A percentile compares a stretch with the other conserved stretches of the same genome.
Conservation (phyloP, 2,329 filamentous ascomycete species). For the Phoma sp. region DNA sequence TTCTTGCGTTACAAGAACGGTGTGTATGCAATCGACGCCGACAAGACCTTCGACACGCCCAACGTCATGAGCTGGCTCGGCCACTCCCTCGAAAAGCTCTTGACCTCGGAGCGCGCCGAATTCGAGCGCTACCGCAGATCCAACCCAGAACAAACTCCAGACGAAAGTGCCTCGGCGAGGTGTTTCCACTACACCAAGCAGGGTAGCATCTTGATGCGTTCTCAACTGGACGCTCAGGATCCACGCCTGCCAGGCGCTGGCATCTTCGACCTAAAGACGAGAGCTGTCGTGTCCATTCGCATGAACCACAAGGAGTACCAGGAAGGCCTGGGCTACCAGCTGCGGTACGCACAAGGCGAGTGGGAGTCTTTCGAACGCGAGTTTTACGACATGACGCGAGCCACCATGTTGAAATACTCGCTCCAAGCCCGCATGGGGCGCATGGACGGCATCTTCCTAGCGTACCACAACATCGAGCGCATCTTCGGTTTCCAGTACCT, state of each 20-base stretch:
- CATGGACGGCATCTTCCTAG: constrained; percentile 98
- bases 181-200: constrained; percentile 86
- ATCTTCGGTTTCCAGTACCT: constrained; percentile 99
- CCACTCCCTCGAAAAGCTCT: constrained; percentile 94
- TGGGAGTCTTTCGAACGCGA: constrained; percentile 95
- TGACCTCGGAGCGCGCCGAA: constrained; percentile 81
- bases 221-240: constrained; percentile 91
- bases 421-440: constrained; percentile 95
- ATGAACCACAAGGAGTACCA: constrained; percentile 80
- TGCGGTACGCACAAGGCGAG: constrained; percentile 74
- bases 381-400: constrained; percentile 94
- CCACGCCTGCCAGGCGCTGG: constrained; percentile 84
- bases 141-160: constrained; percentile 67
- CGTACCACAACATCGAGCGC: constrained; percentile 91
- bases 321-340: constrained; percentile 84
- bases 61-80: constrained; percentile 91
- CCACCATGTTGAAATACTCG: constrained; percentile 95
- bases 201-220: constrained; percentile 90
- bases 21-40: constrained; percentile 91
- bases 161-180: constrained; percentile 63
- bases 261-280: constrained; percentile 95
- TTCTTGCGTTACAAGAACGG: constrained; percentile 85
- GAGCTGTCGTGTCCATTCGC: constrained; percentile 87
- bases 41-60: constrained; percentile 86
- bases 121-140: constrained; percentile 79